Conservation (phyloP, 2,329 filamentous ascomycete genomes). For the Rutstroemia sp. region DNA sequence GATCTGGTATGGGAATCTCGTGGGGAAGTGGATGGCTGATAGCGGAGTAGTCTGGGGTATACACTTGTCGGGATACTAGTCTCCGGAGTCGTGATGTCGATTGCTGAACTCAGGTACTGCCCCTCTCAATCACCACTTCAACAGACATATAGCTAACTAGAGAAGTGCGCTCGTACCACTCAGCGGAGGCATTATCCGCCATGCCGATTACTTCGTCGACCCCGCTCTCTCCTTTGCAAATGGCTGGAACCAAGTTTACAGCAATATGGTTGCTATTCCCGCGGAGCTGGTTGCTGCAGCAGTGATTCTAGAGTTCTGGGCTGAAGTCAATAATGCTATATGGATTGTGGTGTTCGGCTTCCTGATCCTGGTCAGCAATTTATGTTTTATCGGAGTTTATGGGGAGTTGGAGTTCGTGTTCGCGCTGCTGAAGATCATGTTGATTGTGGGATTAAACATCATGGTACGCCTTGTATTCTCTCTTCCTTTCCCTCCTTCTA, state of each 20-base stretch:
- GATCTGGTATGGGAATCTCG: not conserved
- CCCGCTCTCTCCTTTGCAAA: constrained; percentile 29
- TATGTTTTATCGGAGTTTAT: constrained; percentile 34
- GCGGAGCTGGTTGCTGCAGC: constrained; percentile 56
- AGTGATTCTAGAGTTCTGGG: constrained; percentile 58
- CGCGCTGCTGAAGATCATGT: constrained; percentile 48
- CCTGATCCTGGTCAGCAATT: constrained; percentile 30
- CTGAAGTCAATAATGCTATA: constrained; percentile 42
- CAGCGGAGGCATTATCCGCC: constrained; percentile 31
- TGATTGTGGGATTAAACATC: constrained; percentile 55
- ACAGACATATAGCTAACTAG: not conserved
- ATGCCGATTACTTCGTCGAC: constrained; percentile 31
- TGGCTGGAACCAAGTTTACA: constrained; percentile 30
- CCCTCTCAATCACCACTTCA: accelerated
- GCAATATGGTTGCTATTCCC: constrained; percentile 25
- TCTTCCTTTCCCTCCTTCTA: no score
- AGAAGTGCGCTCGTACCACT: constrained; percentile 26
- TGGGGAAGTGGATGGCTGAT: not conserved
- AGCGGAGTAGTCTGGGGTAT: constrained; percentile 2
- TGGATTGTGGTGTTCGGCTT: constrained; percentile 35
- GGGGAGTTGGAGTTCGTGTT: constrained; percentile 48
- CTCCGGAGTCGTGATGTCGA: constrained; percentile 41
- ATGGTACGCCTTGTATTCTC: constrained; percentile 28
- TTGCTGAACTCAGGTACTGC: constrained; percentile 41
- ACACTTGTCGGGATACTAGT: constrained; percentile 32